phyloP scores from a whole-genome alignment of 352 stramenopile genomes.

The Pythium phragmiticola region DNA sequence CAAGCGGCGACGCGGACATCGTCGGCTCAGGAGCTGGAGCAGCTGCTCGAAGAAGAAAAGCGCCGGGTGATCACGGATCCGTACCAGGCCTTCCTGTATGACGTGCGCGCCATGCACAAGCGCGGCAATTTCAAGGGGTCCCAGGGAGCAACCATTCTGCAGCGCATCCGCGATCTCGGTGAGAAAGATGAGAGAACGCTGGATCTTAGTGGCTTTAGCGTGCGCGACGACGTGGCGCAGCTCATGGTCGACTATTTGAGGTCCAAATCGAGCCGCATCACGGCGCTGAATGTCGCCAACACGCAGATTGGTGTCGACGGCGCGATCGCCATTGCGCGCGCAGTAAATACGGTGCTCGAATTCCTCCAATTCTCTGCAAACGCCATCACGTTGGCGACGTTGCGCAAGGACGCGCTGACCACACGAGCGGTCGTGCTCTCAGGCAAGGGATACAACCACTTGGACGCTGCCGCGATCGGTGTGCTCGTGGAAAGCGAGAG shows the following conservation, averaged over 20 bases:
- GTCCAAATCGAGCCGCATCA: slow-evolving; percentile 51
- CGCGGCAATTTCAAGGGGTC: slow-evolving; percentile 68
- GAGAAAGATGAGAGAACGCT: slow-evolving; percentile 36
- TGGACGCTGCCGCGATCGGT: slow-evolving; percentile 58
- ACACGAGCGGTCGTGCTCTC: slow-evolving; percentile 31
- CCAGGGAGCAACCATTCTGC: slow-evolving; percentile 51
- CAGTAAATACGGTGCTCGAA: slow-evolving; percentile 42
- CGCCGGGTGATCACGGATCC: slow-evolving; percentile 52
- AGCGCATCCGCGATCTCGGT: slow-evolving; percentile 48
- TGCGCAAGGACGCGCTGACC: slow-evolving; percentile 33
- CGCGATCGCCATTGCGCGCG: slow-evolving; percentile 36
- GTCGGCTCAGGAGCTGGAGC: slow-evolving; percentile 35
- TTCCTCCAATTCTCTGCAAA: slow-evolving; percentile 49
- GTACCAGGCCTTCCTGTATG: slow-evolving; percentile 65
- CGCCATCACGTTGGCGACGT: slow-evolving; percentile 32
- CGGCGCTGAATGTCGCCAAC: slow-evolving; percentile 39
- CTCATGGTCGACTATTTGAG: slow-evolving; percentile 53
- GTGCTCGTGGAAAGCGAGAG: slow-evolving; percentile 48
- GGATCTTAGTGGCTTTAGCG: slow-evolving; percentile 49
- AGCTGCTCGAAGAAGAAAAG: slow-evolving; percentile 68
- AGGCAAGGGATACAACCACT: slow-evolving; percentile 42
- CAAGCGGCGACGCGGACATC: neutral
- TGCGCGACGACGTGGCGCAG: slow-evolving; percentile 62
- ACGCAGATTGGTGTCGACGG: slow-evolving; percentile 57
- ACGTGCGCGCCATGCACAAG: slow-evolving; percentile 57